phyloP scores from a whole-genome alignment of 2,329 filamentous ascomycete genomes.

The Lasiodiplodia sp. region DNA sequence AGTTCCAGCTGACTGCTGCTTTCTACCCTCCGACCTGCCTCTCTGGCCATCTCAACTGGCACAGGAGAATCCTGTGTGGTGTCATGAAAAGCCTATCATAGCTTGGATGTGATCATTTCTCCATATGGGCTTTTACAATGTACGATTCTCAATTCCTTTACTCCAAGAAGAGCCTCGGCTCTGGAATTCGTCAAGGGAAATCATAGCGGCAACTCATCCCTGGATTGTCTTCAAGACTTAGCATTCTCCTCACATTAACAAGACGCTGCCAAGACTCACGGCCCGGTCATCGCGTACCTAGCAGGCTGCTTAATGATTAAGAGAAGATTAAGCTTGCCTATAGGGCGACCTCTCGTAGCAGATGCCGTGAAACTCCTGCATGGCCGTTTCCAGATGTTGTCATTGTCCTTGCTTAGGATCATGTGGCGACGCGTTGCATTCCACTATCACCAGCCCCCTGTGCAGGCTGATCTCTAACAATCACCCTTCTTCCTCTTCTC shows the following conservation, averaged over 20 bases:
- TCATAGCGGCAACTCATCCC: background rate
- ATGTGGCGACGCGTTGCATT: conserved; percentile 26
- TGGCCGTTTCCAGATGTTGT: background rate
- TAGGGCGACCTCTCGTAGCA: background rate
- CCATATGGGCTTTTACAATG: background rate
- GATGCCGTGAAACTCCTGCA: background rate
- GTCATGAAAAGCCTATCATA: background rate
- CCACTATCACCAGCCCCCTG: conserved; percentile 11
- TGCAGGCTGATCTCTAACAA: background rate
- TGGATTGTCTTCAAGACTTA: background rate
- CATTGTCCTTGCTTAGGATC: conserved; percentile 4
- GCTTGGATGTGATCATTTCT: background rate
- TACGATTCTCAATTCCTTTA: background rate
- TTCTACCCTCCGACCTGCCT: background rate
- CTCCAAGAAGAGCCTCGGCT: background rate
- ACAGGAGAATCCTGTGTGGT: background rate
- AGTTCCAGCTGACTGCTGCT: no score
- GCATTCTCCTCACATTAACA: background rate
- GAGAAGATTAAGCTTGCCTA: background rate
- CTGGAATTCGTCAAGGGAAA: conserved; percentile 7
- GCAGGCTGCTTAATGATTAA: background rate
- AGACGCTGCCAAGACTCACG: background rate
- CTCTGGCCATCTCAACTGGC: background rate
- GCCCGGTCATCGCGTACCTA: background rate
- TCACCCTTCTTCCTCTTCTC: background rate